Percentiles rank a stretch among this genome's conserved stretches.
Conservation (phyloP, 2,329 filamentous ascomycete species). For the Ceratocystiopsis minuta region DNA sequence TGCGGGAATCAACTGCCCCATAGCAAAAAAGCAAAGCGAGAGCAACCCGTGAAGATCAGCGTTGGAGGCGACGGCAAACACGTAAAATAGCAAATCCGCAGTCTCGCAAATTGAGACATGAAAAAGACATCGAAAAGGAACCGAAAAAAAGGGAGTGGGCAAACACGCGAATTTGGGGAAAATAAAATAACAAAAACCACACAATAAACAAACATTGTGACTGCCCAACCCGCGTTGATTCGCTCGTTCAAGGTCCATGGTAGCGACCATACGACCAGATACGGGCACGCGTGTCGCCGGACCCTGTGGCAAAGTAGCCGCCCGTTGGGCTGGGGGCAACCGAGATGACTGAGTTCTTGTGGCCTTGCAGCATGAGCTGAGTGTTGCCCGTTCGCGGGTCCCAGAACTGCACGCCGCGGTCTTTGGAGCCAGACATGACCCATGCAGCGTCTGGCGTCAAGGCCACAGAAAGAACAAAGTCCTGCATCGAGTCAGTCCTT, state of each 20-base stretch:
- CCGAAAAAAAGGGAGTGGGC: background rate
- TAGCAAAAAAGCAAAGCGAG: background rate
- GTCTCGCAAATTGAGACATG: background rate
- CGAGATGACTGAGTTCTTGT: constrained; percentile 97
- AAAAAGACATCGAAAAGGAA: background rate
- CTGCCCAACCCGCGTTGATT: too few relatives aligned
- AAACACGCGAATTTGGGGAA: too few relatives aligned
- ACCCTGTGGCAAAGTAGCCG: constrained; percentile 83
- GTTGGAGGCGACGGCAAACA: too few relatives aligned
- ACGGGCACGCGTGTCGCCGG: constrained; percentile 89
- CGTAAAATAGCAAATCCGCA: background rate
- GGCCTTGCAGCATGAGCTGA: constrained; percentile 95
- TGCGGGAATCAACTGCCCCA: too few relatives aligned
- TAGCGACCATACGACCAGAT: constrained; percentile 71
- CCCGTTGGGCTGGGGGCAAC: constrained; percentile 85
- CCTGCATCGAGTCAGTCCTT: constrained; percentile 31
- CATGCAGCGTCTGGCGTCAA: constrained; percentile 85
- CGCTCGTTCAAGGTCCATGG: constrained; percentile 4
- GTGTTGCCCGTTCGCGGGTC: constrained; percentile 84
- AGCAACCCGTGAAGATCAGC: too few relatives aligned
- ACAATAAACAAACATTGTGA: too few relatives aligned
- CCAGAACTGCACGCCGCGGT: constrained; percentile 97
- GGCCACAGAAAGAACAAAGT: constrained; percentile 92
- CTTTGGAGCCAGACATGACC: constrained; percentile 96
- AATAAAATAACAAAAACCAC: too few relatives aligned